phyloP scores from a whole-genome alignment of 2,329 filamentous ascomycete genomes.

The Helotiales sp. region DNA sequence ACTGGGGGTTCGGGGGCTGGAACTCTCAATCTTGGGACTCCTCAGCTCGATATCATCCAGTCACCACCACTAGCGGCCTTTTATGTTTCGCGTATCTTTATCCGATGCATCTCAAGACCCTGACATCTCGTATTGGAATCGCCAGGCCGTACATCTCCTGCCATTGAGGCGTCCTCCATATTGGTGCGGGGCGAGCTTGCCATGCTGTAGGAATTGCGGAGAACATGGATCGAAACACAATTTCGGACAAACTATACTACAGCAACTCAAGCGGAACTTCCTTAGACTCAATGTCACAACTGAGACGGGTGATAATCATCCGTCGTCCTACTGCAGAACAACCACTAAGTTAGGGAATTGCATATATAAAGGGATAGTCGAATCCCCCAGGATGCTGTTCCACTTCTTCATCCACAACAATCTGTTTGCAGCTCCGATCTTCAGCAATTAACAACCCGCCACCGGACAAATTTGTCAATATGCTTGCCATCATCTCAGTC shows the following conservation, averaged over 20 bases:
- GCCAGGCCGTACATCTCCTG: conserved; percentile 24
- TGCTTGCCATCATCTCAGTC: conserved; percentile 31
- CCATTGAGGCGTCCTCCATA: conserved; percentile 25
- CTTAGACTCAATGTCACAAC: not conserved
- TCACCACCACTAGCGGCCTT: not conserved
- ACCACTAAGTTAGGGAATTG: conserved; percentile 16
- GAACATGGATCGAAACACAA: conserved; percentile 17
- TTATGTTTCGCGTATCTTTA: conserved; percentile 33
- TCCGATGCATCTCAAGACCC: conserved; percentile 27
- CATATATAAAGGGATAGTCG: conserved; percentile 29
- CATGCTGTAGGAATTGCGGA: conserved; percentile 22
- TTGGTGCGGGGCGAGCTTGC: conserved; percentile 29
- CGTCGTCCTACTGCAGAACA: conserved; percentile 15
- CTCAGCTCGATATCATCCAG: conserved; percentile 14
- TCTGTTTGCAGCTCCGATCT: conserved; percentile 5
- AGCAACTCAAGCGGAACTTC: conserved; percentile 13
- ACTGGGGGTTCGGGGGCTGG: conserved; percentile 11
- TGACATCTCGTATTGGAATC: conserved; percentile 32
- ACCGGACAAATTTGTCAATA: conserved; percentile 10
- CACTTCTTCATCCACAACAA: conserved; percentile 23
- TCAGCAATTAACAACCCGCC: conserved; percentile 3
- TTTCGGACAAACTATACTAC: conserved; percentile 19
- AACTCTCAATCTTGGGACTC: conserved; percentile 14
- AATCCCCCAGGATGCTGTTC: conserved; percentile 13
- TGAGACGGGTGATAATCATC: conserved; percentile 27